Percentiles rank a stretch among this genome's conserved stretches.
phyloP scores from a whole-genome alignment of 345 rosid genomes.

The Brassica carinata region DNA sequence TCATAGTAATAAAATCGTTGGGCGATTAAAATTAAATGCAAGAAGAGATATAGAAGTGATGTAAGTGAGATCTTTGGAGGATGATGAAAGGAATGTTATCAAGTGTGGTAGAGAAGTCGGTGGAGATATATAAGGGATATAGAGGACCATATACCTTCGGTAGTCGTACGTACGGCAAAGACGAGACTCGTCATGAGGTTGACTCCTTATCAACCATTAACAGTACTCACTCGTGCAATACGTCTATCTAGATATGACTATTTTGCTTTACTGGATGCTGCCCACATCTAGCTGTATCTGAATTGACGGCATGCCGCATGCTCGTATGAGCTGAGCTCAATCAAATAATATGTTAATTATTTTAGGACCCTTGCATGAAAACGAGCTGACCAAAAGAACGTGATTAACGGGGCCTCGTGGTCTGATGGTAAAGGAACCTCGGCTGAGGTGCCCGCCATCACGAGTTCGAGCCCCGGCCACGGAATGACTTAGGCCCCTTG shows the following conservation, averaged over 20 bases:
- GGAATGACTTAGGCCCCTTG: no score
- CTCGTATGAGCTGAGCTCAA: background rate
- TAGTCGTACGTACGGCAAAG: slow-evolving; percentile 38
- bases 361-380: slow-evolving; percentile 12
- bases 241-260: slow-evolving; percentile 29
- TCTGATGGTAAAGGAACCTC: no score
- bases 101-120: slow-evolving; percentile 44
- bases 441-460: no score
- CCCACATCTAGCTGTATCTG: slow-evolving; percentile 13
- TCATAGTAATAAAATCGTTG: background rate
- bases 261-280: background rate
- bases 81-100: slow-evolving; percentile 27
- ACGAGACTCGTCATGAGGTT: slow-evolving; percentile 37
- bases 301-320: background rate
- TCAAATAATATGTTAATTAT: background rate
- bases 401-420: no score
- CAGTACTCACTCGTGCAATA: slow-evolving; percentile 36
- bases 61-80: slow-evolving; percentile 40
- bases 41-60: slow-evolving; percentile 18
- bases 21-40: background rate
- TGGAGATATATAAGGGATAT: slow-evolving; percentile 16
- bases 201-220: slow-evolving; percentile 38
- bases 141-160: slow-evolving; percentile 24
- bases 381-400: background rate
- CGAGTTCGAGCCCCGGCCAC: no score